Evolutionary conservation across 306 rosid genomes (phyloP).

Genomic region (Dalbergia oliveri): DNA sequence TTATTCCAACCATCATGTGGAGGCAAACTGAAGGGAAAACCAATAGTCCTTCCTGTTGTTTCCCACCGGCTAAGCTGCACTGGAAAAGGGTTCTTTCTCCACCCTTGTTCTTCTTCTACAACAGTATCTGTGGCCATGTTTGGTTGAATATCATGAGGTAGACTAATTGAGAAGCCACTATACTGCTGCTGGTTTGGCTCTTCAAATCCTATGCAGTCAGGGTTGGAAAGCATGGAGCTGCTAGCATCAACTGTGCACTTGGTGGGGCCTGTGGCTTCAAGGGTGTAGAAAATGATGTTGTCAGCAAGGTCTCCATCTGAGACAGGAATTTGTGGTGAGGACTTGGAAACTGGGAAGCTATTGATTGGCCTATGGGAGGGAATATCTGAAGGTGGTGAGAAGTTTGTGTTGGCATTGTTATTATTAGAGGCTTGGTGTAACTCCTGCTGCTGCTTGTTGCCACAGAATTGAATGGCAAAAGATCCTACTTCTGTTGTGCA

Average conservation of each 20-base stretch:
- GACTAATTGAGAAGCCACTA: conserved; percentile 55
- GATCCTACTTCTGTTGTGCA: conserved; percentile 58
- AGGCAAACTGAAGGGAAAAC: conserved; percentile 68
- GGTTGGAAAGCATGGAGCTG: conserved; percentile 52
- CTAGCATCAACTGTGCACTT: conserved; percentile 50
- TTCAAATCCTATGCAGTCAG: conserved; percentile 55
- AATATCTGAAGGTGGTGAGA: conserved; percentile 50
- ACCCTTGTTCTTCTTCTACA: conserved; percentile 43
- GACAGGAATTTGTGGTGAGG: conserved; percentile 40
- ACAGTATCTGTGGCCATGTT: conserved; percentile 25
- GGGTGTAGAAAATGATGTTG: conserved; percentile 57
- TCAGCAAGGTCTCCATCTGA: conserved; percentile 52
- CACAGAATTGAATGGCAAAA: conserved; percentile 51
- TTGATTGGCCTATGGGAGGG: conserved; percentile 53
- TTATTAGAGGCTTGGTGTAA: conserved; percentile 40
- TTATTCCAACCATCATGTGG: conserved; percentile 64
- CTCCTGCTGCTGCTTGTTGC: conserved; percentile 35
- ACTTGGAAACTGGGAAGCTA: conserved; percentile 31
- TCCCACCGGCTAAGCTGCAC: conserved; percentile 53
- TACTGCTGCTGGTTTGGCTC: conserved; percentile 54
- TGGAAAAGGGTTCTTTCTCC: conserved; percentile 39
- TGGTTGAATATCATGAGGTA: conserved; percentile 57
- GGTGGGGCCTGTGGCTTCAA: conserved; percentile 48
- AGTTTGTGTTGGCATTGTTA: conserved; percentile 12
- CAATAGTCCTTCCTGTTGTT: conserved; percentile 48